A percentile compares a stretch with the other conserved stretches of the same genome.
These are phyloP conservation scores for Xylaria nigripes DNA, from an alignment of 495 filamentous ascomycete species.

Conservation along the genomic window DNA sequence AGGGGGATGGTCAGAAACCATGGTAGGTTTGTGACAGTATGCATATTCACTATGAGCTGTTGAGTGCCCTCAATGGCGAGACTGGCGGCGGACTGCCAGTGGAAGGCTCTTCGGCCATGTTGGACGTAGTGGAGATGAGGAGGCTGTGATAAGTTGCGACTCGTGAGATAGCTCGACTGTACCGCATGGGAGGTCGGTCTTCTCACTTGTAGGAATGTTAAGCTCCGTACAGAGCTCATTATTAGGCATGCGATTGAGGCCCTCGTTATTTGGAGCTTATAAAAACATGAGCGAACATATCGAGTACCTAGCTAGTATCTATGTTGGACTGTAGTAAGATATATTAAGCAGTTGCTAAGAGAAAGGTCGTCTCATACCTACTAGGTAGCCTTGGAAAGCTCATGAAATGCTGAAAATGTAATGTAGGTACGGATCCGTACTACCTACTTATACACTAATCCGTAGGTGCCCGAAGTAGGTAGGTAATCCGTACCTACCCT, in stretches of 20 bases:
- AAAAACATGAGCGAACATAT: neutral
- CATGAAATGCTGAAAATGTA: too few species aligned
- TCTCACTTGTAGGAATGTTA: neutral
- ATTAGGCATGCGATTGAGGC: neutral
- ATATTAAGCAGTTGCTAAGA: too few species aligned
- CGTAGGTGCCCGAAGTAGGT: too few species aligned
- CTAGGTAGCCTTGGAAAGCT: too few species aligned
- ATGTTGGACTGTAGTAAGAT: neutral
- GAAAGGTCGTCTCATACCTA: too few species aligned
- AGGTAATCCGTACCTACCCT: too few species aligned
- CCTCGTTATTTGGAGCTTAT: neutral
- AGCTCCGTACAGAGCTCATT: constrained; percentile 4
- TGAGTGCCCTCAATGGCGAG: constrained; percentile 42
- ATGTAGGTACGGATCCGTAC: too few species aligned
- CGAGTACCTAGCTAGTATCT: too few species aligned
- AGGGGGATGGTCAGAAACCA: constrained; percentile 68
- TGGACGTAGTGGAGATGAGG: neutral
- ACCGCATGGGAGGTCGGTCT: neutral
- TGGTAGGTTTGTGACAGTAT: constrained; percentile 50
- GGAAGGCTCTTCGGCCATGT: neutral
- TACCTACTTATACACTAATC: too few species aligned
- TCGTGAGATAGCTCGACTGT: neutral
- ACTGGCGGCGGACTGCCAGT: constrained; percentile 5
- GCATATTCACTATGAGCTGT: constrained; percentile 51
- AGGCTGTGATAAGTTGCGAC: neutral